Conservation (phyloP, 768 basidiomycete genomes). For the Lentinula lateritia region DNA sequence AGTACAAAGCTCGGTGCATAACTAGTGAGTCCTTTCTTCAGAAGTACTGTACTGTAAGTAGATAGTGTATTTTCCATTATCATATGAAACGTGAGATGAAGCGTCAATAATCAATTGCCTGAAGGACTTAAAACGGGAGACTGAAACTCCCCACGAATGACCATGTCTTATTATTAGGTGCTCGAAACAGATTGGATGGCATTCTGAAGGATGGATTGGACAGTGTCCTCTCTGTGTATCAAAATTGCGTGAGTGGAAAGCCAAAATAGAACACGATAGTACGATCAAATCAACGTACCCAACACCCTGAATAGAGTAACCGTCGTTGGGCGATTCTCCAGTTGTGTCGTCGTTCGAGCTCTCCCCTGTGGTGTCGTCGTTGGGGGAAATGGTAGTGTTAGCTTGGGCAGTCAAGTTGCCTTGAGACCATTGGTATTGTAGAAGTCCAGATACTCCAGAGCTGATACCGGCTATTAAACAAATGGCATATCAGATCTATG, state of each 20-base stretch:
- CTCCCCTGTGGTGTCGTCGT: slow-evolving; percentile 24
- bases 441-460: slow-evolving; percentile 34
- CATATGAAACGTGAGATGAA: background rate
- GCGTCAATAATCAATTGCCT: background rate
- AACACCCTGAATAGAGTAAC: slow-evolving; percentile 42
- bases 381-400: slow-evolving; percentile 40
- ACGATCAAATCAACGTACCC: slow-evolving; percentile 24
- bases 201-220: slow-evolving; percentile 24
- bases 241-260: background rate
- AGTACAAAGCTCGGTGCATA: background rate
- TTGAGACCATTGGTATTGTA: slow-evolving; percentile 61
- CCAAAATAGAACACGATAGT: background rate
- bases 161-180: slow-evolving; percentile 11
- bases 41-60: background rate
- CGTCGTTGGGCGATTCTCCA: slow-evolving; percentile 61
- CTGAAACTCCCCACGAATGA: background rate
- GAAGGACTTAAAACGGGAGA: background rate
- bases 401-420: slow-evolving; percentile 35
- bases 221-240: slow-evolving; percentile 20
- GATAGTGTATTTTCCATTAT: background rate
- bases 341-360: slow-evolving; percentile 27
- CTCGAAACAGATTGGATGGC: slow-evolving; percentile 29
- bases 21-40: background rate
- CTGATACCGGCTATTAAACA: slow-evolving; percentile 30
- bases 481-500: slow-evolving; percentile 3